Conservation (phyloP, 2,329 filamentous ascomycete genomes). For the Dactylonectria macrodidyma region DNA sequence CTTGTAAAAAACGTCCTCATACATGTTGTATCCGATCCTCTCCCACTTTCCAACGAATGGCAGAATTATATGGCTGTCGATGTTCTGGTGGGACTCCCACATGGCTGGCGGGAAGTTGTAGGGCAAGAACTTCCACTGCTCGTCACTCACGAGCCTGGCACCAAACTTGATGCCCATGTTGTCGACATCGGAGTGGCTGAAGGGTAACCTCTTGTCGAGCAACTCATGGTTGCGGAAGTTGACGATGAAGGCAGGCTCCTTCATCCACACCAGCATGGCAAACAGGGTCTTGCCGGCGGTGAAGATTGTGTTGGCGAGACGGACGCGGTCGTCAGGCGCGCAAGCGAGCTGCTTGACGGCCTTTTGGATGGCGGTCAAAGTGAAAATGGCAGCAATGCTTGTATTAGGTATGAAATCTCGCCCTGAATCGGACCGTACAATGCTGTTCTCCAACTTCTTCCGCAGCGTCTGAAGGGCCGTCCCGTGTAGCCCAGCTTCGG, state of each 20-base stretch:
- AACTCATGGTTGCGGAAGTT: not conserved
- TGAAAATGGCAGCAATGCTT: not conserved
- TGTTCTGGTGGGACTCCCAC: not conserved
- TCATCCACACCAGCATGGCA: not conserved
- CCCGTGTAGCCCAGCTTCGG: not conserved
- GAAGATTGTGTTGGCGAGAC: not conserved
- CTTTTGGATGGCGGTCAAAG: not conserved
- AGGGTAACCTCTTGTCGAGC: not conserved
- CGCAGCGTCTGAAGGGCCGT: not conserved
- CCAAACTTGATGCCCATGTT: not conserved
- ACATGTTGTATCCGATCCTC: not conserved
- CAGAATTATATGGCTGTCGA: not conserved
- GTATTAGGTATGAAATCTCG: not conserved
- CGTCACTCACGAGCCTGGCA: not conserved
- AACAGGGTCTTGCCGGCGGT: not conserved
- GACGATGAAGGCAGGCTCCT: not conserved
- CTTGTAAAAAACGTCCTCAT: not conserved
- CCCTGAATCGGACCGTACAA: not conserved
- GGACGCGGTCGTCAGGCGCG: not conserved
- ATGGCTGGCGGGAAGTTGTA: not conserved
- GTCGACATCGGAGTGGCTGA: not conserved
- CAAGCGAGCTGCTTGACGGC: not conserved
- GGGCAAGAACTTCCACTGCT: not conserved
- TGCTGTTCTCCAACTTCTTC: not conserved
- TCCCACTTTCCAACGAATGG: not conserved